phyloP scores from a whole-genome alignment of 1,139 yeast genomes.

The Entelexis paramagnoliae region DNA sequence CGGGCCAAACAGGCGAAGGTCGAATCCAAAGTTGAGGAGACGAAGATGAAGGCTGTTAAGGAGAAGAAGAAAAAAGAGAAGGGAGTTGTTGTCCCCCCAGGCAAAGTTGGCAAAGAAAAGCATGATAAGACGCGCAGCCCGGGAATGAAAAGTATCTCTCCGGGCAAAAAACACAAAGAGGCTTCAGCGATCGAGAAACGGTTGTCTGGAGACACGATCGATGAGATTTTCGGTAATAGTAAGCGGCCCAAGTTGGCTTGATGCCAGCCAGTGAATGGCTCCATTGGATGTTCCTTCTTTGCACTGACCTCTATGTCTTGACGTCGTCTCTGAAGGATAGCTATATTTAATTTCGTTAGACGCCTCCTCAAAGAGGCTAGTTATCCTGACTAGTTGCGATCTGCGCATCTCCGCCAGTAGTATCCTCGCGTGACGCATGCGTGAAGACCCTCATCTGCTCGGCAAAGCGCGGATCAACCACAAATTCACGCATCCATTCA shows the following conservation, averaged over 20 bases:
- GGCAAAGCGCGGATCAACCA: constrained; percentile 57
- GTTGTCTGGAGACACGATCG: constrained; percentile 24
- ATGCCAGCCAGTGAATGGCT: neutral
- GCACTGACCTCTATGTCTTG: too few species aligned
- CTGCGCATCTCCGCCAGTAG: neutral
- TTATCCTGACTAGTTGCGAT: neutral
- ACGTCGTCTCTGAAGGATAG: neutral
- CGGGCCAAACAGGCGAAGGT: neutral
- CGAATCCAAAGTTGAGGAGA: neutral
- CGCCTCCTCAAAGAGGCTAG: neutral
- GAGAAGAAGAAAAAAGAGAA: neutral
- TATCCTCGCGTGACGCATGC: neutral
- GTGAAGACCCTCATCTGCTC: constrained; percentile 44
- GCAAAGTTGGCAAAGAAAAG: neutral
- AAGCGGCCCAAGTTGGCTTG: constrained; percentile 4
- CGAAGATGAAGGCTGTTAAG: neutral
- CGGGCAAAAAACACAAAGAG: neutral
- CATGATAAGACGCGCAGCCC: neutral
- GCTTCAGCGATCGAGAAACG: constrained; percentile 5
- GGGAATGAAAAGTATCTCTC: neutral
- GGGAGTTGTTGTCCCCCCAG: too few species aligned
- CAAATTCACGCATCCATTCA: constrained; percentile 80
- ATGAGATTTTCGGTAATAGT: constrained; percentile 25
- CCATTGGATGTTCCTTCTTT: too few species aligned
- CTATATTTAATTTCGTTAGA: neutral